Evolutionary conservation across 805 yeast species (phyloP), one percentile per base, ranked within the genome.

Genomic region (Metschnikowia henanensis): DNA sequence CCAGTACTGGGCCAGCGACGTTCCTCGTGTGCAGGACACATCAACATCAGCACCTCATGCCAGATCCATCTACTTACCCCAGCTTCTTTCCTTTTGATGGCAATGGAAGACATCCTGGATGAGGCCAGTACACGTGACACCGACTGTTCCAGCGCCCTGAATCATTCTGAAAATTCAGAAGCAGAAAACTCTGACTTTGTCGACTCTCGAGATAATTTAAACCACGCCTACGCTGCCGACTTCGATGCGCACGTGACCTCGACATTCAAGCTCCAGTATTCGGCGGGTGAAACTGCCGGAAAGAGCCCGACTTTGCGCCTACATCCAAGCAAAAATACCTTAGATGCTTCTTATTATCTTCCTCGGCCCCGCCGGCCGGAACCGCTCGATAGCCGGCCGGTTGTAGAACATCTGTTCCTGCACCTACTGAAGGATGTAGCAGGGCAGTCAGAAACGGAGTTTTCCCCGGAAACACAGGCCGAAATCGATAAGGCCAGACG

Each of bases 261-360:
- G 15, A 36, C 39, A 38, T 52, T 48, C 39, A 20, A 33, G 36
- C 50, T 40, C 19, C 37, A 43, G 8, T 44, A 41, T 30, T 16
- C 33, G n/a, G 39, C 29, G 18, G 1, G 23, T 3, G n/a, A 28
- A 10, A n/a, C 37, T 26, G 30, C 31, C 36, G 13, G 17, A 5
- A 20, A n/a, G 16, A 21, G 36, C 18, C 32, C 23, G 1, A 22
- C 9, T 8, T 8, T 15, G 12, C 15, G 30, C 21, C 45, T 50
- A 10, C 33, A 41, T 9, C 42, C 51, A 2, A 52, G 56, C 48
- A 48, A 48, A 21, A 35, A 39, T 23, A 39, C 54, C 10, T n/a
- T 20, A 1, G 22, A 31, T 19, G 31, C 35, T 4, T 42, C 51
- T 4, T 48, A 37, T 35, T 52, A 52, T 20, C 13, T 21, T 16